Conservation (phyloP, 108 stramenopile genomes). For the Discostella pseudostelligera region DNA sequence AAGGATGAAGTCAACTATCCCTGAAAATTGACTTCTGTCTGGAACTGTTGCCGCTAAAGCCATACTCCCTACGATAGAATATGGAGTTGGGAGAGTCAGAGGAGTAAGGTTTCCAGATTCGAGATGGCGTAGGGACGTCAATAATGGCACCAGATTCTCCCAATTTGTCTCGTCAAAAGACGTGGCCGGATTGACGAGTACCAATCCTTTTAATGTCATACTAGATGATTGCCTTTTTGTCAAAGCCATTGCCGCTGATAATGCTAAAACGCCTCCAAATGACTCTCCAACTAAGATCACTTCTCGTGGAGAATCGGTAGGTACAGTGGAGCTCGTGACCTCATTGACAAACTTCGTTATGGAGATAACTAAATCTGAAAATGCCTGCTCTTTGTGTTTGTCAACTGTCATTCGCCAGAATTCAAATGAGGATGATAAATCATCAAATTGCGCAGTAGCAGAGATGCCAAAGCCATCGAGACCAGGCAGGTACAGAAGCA, state of each 20-base stretch:
- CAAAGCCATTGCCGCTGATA: slow-evolving; percentile 65
- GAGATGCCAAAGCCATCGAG: slow-evolving; percentile 89
- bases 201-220: slow-evolving; percentile 56
- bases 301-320: slow-evolving; percentile 35
- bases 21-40: slow-evolving; percentile 50
- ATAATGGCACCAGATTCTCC: slow-evolving; percentile 62
- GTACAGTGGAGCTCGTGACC: slow-evolving; percentile 7
- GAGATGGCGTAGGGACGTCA: slow-evolving; percentile 56
- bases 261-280: slow-evolving; percentile 82
- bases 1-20: slow-evolving; percentile 54
- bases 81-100: slow-evolving; percentile 53
- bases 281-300: slow-evolving; percentile 82
- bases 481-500: slow-evolving; percentile 80
- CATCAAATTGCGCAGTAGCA: slow-evolving; percentile 75
- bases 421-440: slow-evolving; percentile 73
- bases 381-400: slow-evolving; percentile 51
- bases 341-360: slow-evolving; percentile 58
- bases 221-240: slow-evolving; percentile 22
- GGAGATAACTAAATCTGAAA: slow-evolving; percentile 51
- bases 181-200: slow-evolving; percentile 89
- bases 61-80: slow-evolving; percentile 67
- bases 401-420: slow-evolving; percentile 73
- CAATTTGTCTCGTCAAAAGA: slow-evolving; percentile 81
- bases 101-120: slow-evolving; percentile 27
- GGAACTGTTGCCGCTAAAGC: slow-evolving; percentile 59